A percentile compares a stretch with the other conserved stretches of the same genome.
Evolutionary conservation across 1,284 basidiomycete genomes (phyloP).

Genomic region (Termitomyces sp.): DNA sequence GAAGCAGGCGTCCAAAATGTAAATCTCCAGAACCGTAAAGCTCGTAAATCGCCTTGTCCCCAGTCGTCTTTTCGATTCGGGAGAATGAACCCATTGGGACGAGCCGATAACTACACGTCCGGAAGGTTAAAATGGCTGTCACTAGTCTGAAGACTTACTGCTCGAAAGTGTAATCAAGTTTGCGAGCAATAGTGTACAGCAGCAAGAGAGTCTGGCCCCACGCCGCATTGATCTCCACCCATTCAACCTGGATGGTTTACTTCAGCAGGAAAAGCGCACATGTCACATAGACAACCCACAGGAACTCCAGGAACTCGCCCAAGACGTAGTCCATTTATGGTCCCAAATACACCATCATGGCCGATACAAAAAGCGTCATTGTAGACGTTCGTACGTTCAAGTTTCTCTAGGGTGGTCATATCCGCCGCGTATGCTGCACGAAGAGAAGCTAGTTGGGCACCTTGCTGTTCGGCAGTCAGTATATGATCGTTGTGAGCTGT

Average conservation of each 20-base stretch:
- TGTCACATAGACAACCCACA: slow-evolving; percentile 34
- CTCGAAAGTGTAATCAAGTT: slow-evolving; percentile 84
- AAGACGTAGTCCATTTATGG: slow-evolving; percentile 92
- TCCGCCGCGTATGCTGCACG: slow-evolving; percentile 74
- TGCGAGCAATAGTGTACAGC: slow-evolving; percentile 85
- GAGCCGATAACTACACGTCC: slow-evolving; percentile 65
- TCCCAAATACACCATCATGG: slow-evolving; percentile 89
- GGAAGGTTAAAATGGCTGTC: slow-evolving; percentile 11
- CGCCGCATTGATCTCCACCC: slow-evolving; percentile 98
- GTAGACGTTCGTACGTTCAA: slow-evolving; percentile 95
- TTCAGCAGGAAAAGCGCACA: slow-evolving; percentile 2
- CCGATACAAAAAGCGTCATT: slow-evolving; percentile 99
- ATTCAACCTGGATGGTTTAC: slow-evolving; percentile 67
- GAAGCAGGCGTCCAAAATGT: slow-evolving; percentile 81
- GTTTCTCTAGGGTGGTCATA: slow-evolving; percentile 71
- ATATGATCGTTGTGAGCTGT: slow-evolving; percentile 69
- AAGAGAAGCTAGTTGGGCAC: slow-evolving; percentile 64
- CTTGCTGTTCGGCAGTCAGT: slow-evolving; percentile 59
- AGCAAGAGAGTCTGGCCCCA: slow-evolving; percentile 96
- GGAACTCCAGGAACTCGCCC: slow-evolving; percentile 80
- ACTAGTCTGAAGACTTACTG: slow-evolving; percentile 45
- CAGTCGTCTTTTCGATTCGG: slow-evolving; percentile 78
- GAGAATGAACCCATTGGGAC: slow-evolving; percentile 93
- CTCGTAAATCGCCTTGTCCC: slow-evolving; percentile 83
- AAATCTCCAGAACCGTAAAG: slow-evolving; percentile 89